Base-by-base conservation (phyloP, 2,329 filamentous ascomycete species). In the Alternaria angustiovoidea region DNA sequence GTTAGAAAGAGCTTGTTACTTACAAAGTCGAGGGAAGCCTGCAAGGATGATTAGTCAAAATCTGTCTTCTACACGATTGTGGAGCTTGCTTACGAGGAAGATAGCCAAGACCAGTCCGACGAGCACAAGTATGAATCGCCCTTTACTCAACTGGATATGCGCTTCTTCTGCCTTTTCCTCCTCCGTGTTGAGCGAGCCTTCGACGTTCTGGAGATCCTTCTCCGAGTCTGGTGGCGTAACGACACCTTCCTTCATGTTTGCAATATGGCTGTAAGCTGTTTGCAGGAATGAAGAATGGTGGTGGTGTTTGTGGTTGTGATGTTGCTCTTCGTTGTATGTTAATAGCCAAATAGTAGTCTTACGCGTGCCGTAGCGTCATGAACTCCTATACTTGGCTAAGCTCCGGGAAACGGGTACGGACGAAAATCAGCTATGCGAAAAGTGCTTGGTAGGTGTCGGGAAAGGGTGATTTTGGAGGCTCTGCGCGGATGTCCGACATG, bases 11-110 rank as follows among this genome's bases (percentile, higher is more conserved):
- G 18, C 16, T 20, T n/a, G 12, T 20, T 36, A 51, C 54, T 44
- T 38, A 51, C 54, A 11, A 57, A 57, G 4, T 57, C 54, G 3
- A 57, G 54, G 42, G 54, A 57, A 38, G 46, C 54, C 54, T 57
- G 36, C 5, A 9, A 2, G 6, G 3, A 18, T 20, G 4, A 11
- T 55, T 22, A 48, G 34, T 26, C 3, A 7, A 11, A 2, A 3
- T 4, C 20, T 36, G 2, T 24, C 1, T 32, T 16, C 5, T 48
- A 24, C 2, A 24, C 22, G 12, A 7, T 7, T 24, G 5, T 6
- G 16, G 8, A 24, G 3, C 2, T n/a, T 34, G 30, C 55, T 57
- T 47, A 57, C 48, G 1, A 57, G 32, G 18, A 57, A 57, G n/a
- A 57, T 57, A 9, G 55, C 55, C 16, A 57, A 36, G 12, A 57